A percentile compares a stretch with the other conserved stretches of the same genome.
These are phyloP conservation scores for Earliella scabrosa DNA, from an alignment of 1,284 basidiomycete species.

Conservation along the genomic window DNA sequence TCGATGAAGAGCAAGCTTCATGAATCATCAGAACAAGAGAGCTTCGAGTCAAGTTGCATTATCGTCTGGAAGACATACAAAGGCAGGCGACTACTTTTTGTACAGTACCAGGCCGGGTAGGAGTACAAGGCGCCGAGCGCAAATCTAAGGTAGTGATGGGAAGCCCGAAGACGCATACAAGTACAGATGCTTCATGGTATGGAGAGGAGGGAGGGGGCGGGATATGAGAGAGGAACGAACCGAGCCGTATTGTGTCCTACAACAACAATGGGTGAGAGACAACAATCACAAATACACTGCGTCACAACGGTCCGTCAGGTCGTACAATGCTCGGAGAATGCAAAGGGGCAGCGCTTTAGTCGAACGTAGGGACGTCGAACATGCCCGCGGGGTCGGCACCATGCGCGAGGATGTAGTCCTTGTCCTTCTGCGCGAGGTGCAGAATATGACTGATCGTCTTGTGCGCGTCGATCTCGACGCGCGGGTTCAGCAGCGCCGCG, in stretches of 20 bases:
- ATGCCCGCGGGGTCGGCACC: slow-evolving; percentile 57
- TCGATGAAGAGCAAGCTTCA: too few species aligned
- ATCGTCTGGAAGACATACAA: not conserved
- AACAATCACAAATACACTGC: not conserved
- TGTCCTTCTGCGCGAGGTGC: slow-evolving; percentile 59
- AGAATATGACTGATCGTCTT: slow-evolving; percentile 53
- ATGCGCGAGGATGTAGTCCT: slow-evolving; percentile 56
- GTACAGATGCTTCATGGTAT: too few species aligned
- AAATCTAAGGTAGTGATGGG: not conserved
- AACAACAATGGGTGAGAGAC: too few species aligned
- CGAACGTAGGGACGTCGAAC: slow-evolving; percentile 49
- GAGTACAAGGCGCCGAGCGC: not conserved
- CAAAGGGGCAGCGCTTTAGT: slow-evolving; percentile 10
- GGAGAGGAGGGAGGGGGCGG: too few species aligned
- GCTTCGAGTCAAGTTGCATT: not conserved
- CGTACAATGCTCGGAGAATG: not conserved
- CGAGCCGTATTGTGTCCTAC: not conserved
- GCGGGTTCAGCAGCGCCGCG: slow-evolving; percentile 53
- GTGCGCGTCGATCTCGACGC: slow-evolving; percentile 58
- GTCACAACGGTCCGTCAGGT: not conserved
- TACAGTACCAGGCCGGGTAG: not conserved
- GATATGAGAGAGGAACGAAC: too few species aligned
- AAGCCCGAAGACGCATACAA: not conserved
- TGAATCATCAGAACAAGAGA: too few species aligned
- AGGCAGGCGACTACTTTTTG: not conserved